These are phyloP conservation scores for Pseudogymnoascus sp. DNA, from an alignment of 2,329 filamentous ascomycete species.

Conservation along the genomic window DNA sequence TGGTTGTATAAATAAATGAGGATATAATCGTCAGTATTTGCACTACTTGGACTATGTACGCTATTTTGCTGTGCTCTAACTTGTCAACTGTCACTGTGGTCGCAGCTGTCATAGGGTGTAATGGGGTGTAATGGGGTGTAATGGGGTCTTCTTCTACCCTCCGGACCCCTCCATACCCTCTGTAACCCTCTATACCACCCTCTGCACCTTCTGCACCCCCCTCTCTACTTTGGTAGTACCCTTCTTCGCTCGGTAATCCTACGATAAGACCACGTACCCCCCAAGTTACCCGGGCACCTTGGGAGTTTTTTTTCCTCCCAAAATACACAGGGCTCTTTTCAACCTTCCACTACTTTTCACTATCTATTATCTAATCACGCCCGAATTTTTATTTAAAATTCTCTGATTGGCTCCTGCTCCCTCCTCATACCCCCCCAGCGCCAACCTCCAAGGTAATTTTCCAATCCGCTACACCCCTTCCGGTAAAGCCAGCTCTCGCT, in stretches of 20 bases:
- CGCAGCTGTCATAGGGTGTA: neutral
- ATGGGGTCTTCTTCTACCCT: neutral
- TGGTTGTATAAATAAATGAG: neutral
- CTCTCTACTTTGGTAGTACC: neutral
- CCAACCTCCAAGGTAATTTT: constrained; percentile 3
- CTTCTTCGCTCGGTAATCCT: neutral
- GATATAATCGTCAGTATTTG: neutral
- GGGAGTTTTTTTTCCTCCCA: neutral
- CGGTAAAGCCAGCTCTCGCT: neutral
- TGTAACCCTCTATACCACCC: neutral
- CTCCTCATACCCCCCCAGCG: neutral
- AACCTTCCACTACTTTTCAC: too few relatives aligned
- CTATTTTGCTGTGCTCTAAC: neutral
- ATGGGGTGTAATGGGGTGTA: too few relatives aligned
- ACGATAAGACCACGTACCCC: neutral
- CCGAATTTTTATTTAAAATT: neutral
- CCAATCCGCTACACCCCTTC: neutral
- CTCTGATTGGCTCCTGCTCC: neutral
- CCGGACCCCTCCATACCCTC: neutral
- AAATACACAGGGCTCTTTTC: too few relatives aligned
- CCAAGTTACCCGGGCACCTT: neutral
- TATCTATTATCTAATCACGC: constrained; percentile 6
- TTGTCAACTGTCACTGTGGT: neutral
- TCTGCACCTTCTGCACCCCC: neutral
- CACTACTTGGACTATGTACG: neutral